Conservation (phyloP, 1,284 basidiomycete species). For the Pyrrhoderma lamaoense region DNA sequence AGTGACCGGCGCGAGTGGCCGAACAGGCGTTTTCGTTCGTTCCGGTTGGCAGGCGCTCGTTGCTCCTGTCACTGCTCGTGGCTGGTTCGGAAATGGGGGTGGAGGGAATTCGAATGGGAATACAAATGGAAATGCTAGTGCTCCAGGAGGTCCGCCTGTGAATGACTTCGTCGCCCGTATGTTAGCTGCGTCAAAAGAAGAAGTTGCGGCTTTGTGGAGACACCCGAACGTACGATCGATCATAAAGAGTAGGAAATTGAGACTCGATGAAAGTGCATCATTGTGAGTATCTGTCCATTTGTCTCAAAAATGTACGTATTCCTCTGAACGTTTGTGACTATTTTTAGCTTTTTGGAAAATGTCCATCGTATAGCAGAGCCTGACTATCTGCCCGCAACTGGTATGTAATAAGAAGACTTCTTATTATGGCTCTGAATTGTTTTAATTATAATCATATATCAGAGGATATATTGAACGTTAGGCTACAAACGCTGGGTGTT, state of each 20-base stretch:
- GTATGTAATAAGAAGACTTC: conserved; percentile 30
- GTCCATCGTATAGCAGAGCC: conserved; percentile 57
- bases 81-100: conserved; percentile 3
- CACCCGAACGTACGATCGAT: conserved; percentile 57
- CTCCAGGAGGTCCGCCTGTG: conserved; percentile 28
- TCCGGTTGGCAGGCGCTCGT: conserved; percentile 23
- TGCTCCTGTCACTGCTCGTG: conserved; percentile 9
- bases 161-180: conserved; percentile 50
- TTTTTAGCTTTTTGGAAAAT: conserved; percentile 55
- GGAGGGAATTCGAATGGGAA: conserved; percentile 8
- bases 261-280: conserved; percentile 66
- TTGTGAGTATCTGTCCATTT: conserved; percentile 44
- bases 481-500: conserved; percentile 70
- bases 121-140: no score
- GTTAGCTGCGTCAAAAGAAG: conserved; percentile 38
- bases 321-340: conserved; percentile 3
- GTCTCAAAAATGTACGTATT: neutral
- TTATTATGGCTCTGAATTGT: neutral
- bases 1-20: conserved; percentile 40
- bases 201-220: conserved; percentile 57
- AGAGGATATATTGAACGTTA: conserved; percentile 72
- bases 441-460: conserved; percentile 4
- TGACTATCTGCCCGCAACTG: conserved; percentile 63
- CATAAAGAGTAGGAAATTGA: conserved; percentile 48
- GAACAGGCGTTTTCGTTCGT: conserved; percentile 43